These are phyloP conservation scores for Rhizomucor miehei DNA, from an alignment of 371 early-diverging fungal species.

Conservation along the genomic window DNA sequence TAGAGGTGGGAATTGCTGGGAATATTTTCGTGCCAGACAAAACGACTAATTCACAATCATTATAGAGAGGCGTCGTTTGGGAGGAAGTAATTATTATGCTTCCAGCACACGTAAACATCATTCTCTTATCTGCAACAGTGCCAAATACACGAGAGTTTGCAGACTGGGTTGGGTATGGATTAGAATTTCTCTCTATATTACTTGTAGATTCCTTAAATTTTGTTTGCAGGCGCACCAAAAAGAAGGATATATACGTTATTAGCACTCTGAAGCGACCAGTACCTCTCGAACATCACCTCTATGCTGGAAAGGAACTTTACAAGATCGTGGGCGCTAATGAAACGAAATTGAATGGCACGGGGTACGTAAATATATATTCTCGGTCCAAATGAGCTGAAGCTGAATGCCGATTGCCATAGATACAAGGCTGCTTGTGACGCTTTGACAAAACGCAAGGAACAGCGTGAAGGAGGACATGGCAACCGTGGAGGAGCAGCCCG, in stretches of 20 bases:
- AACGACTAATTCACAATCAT: not conserved
- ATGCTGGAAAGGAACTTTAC: slow-evolving; percentile 75
- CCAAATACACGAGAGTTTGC: slow-evolving; percentile 99
- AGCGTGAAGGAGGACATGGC: slow-evolving; percentile 30
- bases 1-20: slow-evolving; percentile 55
- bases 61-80: slow-evolving; percentile 98
- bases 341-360: slow-evolving; percentile 35
- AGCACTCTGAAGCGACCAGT: slow-evolving; percentile 96
- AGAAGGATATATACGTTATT: slow-evolving; percentile 97
- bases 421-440: slow-evolving; percentile 71
- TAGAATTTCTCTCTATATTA: not conserved
- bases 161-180: slow-evolving; percentile 94
- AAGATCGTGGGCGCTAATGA: slow-evolving; percentile 83
- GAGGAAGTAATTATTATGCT: slow-evolving; percentile 99
- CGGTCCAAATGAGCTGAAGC: not conserved
- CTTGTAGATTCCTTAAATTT: not conserved
- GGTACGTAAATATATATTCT: slow-evolving; percentile 14
- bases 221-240: slow-evolving; percentile 81
- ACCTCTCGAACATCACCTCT: slow-evolving; percentile 96
- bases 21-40: not conserved
- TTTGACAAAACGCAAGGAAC: slow-evolving; percentile 52
- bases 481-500: slow-evolving; percentile 50
- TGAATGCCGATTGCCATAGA: slow-evolving; percentile 20
- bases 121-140: slow-evolving; percentile 97
- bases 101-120: slow-evolving; percentile 90